Evolutionary conservation across 768 basidiomycete genomes (phyloP), one percentile per base, ranked within the genome.

Genomic region (Termitomyces sp.): DNA sequence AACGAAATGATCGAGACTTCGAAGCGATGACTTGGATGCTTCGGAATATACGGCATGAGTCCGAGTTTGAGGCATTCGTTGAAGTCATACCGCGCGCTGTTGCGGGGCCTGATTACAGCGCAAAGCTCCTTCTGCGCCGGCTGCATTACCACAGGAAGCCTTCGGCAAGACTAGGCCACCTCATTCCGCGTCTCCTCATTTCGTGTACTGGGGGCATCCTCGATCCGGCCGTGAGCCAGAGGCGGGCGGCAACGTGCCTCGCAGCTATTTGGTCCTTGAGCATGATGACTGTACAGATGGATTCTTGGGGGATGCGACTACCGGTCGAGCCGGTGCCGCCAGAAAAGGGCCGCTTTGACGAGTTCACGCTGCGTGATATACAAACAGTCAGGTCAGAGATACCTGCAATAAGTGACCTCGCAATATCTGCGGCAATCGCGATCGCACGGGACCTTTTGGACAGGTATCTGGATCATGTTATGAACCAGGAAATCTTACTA

Each of bases 201-300:
- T n/a, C n/a, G n/a, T n/a, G n/a, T n/a, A n/a, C n/a, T n/a, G n/a
- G n/a, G n/a, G 67, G 69, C 8, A 42, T 64, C 19, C 41, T 72
- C 5, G 64, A 68, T 12, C 60, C 65, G 25, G n/a, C 54, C 5
- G 25, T 63, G 9, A 61, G 69, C 7, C 66, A 72, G 43, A 71
- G 65, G 47, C 66, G 74, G n/a, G 70, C 72, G 0, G 61, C 64
- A 35, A 70, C 71, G 0, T 75, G 73, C 59, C 61, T 75, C 12
- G 70, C 70, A 23, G 73, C 76, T 5, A 76, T 76, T 12, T 75
- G 75, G 75, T 75, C 76, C 1, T 60, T 77, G 43, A 71, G 68
- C n/a, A 75, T 77, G 74, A 65, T n/a, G n/a, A n/a, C n/a, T n/a
- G n/a, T n/a, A n/a, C n/a, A n/a, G n/a, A n/a, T n/a, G n/a, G n/a